Evolutionary conservation across 2,329 filamentous ascomycete genomes (phyloP), one percentile per base, ranked within the genome.

Genomic region (Intubia oerlemansii): DNA sequence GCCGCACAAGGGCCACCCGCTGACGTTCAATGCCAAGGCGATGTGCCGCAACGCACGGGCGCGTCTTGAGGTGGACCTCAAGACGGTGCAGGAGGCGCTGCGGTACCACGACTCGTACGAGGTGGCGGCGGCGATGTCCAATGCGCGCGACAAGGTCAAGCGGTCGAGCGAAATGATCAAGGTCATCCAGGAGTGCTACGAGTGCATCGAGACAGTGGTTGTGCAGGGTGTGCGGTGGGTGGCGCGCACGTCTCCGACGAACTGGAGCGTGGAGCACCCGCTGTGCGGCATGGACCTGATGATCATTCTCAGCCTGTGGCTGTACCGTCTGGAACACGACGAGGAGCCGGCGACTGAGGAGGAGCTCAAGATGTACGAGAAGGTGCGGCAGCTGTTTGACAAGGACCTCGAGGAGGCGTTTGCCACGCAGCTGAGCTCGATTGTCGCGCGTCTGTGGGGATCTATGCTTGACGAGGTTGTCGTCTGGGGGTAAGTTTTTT

Each of bases 251-350:
- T 93, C 84, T 26, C 82, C 88, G 14, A 93, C 88, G 26, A 95
- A 95, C 54, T 98, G 88, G 88, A 95, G 85, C 49, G 80, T 95
- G 35, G 88, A 98, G 57, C 85, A 98, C 50, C 84, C 88, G 29
- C 71, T 98, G 33, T 93, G 84, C 46, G 85, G 85, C 37, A 70
- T 98, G 57, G 88, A 98, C 51, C 64, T 95, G 40, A 92, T 98
- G 70, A 88, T 95, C 49, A 88, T 93, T 42, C 73, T 98, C 42
- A 93, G 81, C 44, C 62, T 95, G 41, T 98, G 88, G 88, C 74
- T 98, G 43, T 95, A 93, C 60, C 82, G 84, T 56, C 75, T 98
- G 60, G 88, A 98, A 75, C 84, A 95, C 57, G 88, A 98, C 59
- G 84, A 91, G 39, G 85, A 95, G 57, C 73, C 75, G 16, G 77